Percentiles rank a stretch among this genome's conserved stretches.
Conservation (phyloP, 208 protist species). For the Vickermania ingenoplastis region DNA sequence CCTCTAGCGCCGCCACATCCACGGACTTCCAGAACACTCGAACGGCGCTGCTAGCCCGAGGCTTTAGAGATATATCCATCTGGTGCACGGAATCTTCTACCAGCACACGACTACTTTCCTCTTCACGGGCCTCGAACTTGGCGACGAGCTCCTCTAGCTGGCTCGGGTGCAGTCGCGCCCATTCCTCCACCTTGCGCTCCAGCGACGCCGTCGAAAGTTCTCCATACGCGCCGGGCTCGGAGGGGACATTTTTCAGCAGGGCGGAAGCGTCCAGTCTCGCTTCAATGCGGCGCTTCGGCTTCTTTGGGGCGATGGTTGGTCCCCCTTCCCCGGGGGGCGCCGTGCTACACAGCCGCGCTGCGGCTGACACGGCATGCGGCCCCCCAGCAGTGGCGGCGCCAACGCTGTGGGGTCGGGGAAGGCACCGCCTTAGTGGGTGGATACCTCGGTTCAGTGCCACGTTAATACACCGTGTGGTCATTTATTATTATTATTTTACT, state of each 20-base stretch:
- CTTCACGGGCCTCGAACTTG: conserved; percentile 52
- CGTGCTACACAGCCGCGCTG: no score
- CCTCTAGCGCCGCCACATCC: conserved; percentile 46
- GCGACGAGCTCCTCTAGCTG: conserved; percentile 57
- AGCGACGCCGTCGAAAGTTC: conserved; percentile 80
- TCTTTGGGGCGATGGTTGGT: conserved; percentile 54
- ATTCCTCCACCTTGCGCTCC: conserved; percentile 77
- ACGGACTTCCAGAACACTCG: conserved; percentile 88
- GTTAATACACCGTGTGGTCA: no score
- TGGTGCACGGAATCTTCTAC: conserved; percentile 82
- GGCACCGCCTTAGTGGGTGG: no score
- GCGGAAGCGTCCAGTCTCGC: conserved; percentile 42
- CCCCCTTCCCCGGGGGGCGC: conserved; percentile 1
- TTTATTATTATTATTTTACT: no score
- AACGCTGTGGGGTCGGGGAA: background rate
- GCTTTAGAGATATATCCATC: conserved; percentile 83
- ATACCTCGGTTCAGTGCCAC: no score
- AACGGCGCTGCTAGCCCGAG: conserved; percentile 41
- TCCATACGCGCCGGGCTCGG: conserved; percentile 68
- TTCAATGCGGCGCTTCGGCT: conserved; percentile 41
- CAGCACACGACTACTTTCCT: conserved; percentile 66
- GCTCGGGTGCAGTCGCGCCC: conserved; percentile 48
- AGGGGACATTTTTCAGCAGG: conserved; percentile 50
- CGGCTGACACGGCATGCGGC: background rate
- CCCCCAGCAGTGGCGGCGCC: no score